Conservation (phyloP, 352 stramenopile species). For the Bremia lactucae region DNA sequence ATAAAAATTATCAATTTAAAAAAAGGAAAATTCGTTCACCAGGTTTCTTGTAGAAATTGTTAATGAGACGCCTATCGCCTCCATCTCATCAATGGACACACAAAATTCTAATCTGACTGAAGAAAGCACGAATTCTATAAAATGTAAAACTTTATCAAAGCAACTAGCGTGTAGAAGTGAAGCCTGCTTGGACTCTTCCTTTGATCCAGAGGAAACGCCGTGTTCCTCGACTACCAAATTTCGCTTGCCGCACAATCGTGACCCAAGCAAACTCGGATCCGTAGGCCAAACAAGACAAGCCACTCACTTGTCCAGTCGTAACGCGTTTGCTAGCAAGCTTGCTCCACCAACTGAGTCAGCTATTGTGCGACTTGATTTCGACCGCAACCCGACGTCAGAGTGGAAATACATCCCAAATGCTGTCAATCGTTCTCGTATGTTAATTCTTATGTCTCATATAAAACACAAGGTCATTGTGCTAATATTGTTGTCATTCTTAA, state of each 20-base stretch:
- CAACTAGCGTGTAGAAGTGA: background rate
- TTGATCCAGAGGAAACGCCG: conserved; percentile 5
- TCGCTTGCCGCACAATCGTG: conserved; percentile 13
- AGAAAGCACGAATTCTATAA: no score
- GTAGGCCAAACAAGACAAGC: conserved; percentile 1
- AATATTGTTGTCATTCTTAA: conserved; percentile 1
- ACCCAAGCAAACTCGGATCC: conserved; percentile 5
- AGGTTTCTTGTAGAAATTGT: conserved; percentile 71
- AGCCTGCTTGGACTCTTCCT: background rate
- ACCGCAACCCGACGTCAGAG: conserved; percentile 41
- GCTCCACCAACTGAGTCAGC: background rate
- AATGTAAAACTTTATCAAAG: no score
- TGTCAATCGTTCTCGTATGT: conserved; percentile 38
- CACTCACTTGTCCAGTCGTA: conserved; percentile 11
- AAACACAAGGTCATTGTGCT: background rate
- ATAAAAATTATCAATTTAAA: background rate
- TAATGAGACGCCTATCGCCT: conserved; percentile 39
- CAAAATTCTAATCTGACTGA: background rate
- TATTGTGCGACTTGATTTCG: conserved; percentile 37
- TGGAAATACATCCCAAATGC: conserved; percentile 45
- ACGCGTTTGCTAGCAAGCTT: background rate
- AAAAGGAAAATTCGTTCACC: background rate
- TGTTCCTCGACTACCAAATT: conserved; percentile 23
- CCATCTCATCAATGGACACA: conserved; percentile 1
- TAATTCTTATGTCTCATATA: background rate